phyloP scores from a whole-genome alignment of 108 stramenopile genomes.

The Nannochloropsis salina region DNA sequence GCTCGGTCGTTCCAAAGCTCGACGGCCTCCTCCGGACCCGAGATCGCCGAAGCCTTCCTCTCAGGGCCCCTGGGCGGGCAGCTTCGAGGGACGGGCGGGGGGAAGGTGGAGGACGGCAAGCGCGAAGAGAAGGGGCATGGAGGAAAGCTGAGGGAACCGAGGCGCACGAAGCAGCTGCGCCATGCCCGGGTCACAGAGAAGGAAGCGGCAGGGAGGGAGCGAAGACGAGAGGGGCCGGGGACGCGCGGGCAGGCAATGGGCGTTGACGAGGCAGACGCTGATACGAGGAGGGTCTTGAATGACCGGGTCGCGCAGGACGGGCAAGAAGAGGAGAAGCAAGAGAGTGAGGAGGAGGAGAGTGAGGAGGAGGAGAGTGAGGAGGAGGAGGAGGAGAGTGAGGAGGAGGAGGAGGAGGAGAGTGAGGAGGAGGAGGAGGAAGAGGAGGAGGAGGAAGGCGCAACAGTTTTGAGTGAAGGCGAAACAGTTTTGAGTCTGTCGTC shows the following conservation, averaged over 20 bases:
- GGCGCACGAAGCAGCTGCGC: too few species aligned
- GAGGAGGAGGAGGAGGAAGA: not conserved
- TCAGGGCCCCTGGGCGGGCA: not conserved
- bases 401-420: not conserved
- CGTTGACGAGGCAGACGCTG: too few species aligned
- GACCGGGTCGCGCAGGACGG: too few species aligned
- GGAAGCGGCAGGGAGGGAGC: not conserved
- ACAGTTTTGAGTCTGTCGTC: not conserved
- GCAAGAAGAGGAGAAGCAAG: not conserved
- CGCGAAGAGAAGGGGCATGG: too few species aligned
- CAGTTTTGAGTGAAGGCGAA: not conserved
- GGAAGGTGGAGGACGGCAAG: too few species aligned
- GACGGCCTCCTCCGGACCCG: not conserved
- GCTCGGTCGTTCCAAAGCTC: not conserved
- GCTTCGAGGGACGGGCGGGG: not conserved
- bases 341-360: not conserved
- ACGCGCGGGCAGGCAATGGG: too few species aligned
- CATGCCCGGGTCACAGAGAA: too few species aligned
- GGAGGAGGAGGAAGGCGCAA: not conserved
- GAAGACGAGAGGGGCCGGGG: too few species aligned
- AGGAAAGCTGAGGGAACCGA: too few species aligned
- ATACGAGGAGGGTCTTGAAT: too few species aligned
- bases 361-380: not conserved
- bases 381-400: not conserved
- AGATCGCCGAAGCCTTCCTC: conserved; percentile 14